Percentiles rank a stretch among this genome's conserved stretches.
Conservation (phyloP, 2,329 filamentous ascomycete species). For the Ophiostoma pallidulum region DNA sequence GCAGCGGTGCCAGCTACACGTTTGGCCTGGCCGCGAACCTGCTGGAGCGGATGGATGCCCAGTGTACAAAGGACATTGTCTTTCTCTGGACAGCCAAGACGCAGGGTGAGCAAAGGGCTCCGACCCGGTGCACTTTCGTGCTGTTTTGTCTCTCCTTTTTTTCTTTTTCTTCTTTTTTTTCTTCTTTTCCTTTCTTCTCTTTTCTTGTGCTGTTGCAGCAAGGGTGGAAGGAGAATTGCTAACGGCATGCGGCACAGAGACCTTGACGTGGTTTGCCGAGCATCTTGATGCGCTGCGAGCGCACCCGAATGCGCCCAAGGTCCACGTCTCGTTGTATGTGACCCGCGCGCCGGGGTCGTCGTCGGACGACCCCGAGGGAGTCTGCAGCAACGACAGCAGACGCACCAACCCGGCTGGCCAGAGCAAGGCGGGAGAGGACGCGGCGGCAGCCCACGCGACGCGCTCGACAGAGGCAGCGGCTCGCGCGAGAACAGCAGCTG, state of each 20-base stretch:
- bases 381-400: conserved; percentile 3
- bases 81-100: conserved; percentile 41
- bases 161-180: background rate
- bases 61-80: conserved; percentile 30
- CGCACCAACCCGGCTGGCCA: background rate
- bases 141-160: background rate
- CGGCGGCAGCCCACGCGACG: background rate
- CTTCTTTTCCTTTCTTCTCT: too few relatives aligned
- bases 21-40: conserved; percentile 40
- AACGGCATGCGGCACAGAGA: too few relatives aligned
- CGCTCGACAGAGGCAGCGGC: background rate
- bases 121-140: too few relatives aligned
- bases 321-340: conserved; percentile 31
- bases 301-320: conserved; percentile 29
- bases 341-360: conserved; percentile 21
- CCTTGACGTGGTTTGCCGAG: conserved; percentile 29
- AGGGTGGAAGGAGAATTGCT: too few relatives aligned
- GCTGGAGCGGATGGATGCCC: conserved; percentile 31
- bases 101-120: conserved; percentile 34
- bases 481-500: background rate
- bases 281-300: conserved; percentile 30
- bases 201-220: too few relatives aligned
- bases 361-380: conserved; percentile 9
- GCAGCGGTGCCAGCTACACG: conserved; percentile 51
- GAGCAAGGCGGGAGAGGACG: background rate